A percentile compares a stretch with the other conserved stretches of the same genome.
phyloP scores from a whole-genome alignment of 2,329 filamentous ascomycete genomes.

The Rachicladosporium sp. region DNA sequence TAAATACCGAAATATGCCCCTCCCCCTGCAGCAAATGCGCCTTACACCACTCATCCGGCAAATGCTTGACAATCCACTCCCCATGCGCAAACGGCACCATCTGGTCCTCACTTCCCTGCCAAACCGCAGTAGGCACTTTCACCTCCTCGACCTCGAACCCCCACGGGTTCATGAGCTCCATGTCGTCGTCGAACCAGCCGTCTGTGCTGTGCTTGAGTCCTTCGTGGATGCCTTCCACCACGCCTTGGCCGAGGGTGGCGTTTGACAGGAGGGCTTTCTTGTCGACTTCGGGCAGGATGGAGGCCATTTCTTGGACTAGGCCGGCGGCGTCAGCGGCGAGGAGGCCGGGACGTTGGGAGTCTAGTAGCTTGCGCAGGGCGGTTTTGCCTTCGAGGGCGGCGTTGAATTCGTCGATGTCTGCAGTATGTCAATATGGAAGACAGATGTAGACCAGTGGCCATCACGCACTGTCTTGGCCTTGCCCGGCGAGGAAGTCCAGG shows the following conservation, averaged over 20 bases:
- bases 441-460: not conserved
- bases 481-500: constrained; percentile 11
- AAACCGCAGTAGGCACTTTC: constrained; percentile 13
- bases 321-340: constrained; percentile 7
- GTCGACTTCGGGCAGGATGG: constrained; percentile 10
- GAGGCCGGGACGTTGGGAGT: constrained; percentile 5
- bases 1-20: constrained; percentile 13
- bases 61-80: constrained; percentile 13
- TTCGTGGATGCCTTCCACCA: constrained; percentile 5
- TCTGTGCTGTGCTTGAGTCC: constrained; percentile 10
- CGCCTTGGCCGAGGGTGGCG: constrained; percentile 4
- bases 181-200: constrained; percentile 18
- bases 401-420: constrained; percentile 11
- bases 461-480: constrained; percentile 11
- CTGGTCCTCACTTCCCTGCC: constrained; percentile 14
- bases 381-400: constrained; percentile 9
- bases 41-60: constrained; percentile 10
- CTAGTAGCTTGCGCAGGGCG: constrained; percentile 4
- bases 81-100: constrained; percentile 16
- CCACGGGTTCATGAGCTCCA: constrained; percentile 14
- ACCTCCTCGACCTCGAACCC: constrained; percentile 15
- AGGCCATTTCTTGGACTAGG: constrained; percentile 6
- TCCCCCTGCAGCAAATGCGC: constrained; percentile 12
- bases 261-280: constrained; percentile 6
- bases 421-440: not conserved